Conservation (phyloP, 148 eudicot species). For the Amaranthus palmeri region DNA sequence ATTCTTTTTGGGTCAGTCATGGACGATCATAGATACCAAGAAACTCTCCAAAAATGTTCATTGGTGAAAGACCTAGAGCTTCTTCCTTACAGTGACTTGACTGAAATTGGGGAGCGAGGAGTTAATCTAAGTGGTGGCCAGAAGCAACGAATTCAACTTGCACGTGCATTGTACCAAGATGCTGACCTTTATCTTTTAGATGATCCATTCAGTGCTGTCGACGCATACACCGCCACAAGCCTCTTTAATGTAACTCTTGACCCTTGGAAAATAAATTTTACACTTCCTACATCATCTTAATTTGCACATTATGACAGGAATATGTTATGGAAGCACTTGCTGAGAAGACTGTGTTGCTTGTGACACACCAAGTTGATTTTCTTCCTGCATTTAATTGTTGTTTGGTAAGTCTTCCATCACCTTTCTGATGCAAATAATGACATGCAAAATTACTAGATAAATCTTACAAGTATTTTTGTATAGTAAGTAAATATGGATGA, state of each 20-base stretch:
- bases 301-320: constrained; percentile 41
- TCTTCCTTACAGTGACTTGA: constrained; percentile 76
- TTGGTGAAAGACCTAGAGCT: constrained; percentile 78
- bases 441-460: no score
- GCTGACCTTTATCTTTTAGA: constrained; percentile 89
- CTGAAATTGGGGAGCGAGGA: constrained; percentile 96
- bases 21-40: constrained; percentile 58
- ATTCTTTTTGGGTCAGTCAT: constrained; percentile 72
- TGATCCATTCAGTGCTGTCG: constrained; percentile 99
- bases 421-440: neutral
- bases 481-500: neutral
- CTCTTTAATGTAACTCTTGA: constrained; percentile 52
- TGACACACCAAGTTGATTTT: constrained; percentile 95
- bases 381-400: constrained; percentile 78
- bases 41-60: constrained; percentile 68
- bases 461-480: no score
- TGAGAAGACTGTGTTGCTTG: constrained; percentile 75
- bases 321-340: constrained; percentile 82
- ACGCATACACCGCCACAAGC: constrained; percentile 88
- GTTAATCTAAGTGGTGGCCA: constrained; percentile 96
- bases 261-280: neutral
- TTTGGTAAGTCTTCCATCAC: constrained; percentile 51
- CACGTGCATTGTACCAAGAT: constrained; percentile 84
- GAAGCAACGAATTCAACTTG: constrained; percentile 92
- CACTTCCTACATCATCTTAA: neutral